A percentile compares a stretch with the other conserved stretches of the same genome.
phyloP scores from a whole-genome alignment of 2,329 filamentous ascomycete genomes.

The Parafenestella ontariensis region DNA sequence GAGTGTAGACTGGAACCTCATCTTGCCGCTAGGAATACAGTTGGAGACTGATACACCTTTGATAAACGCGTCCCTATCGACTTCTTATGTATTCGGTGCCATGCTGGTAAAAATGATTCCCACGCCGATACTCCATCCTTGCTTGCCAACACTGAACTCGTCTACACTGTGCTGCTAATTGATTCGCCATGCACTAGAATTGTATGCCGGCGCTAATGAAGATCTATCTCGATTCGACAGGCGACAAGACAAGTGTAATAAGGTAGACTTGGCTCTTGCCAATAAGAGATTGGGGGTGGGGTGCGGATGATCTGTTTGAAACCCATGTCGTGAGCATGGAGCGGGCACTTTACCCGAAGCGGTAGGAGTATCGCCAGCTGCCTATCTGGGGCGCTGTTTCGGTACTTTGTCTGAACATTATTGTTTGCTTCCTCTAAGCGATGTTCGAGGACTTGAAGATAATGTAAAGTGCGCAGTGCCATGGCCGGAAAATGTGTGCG shows the following conservation, averaged over 20 bases:
- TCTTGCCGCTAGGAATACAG: not conserved
- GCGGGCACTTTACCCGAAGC: conserved; percentile 10
- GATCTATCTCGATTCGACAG: conserved; percentile 11
- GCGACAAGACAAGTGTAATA: conserved; percentile 18
- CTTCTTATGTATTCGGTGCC: not conserved
- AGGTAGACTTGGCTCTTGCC: conserved; percentile 18
- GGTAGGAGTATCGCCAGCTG: conserved; percentile 6
- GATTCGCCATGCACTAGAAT: conserved; percentile 1
- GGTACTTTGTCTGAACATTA: not conserved
- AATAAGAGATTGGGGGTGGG: conserved; percentile 13
- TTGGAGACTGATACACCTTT: not conserved
- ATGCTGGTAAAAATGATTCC: not conserved
- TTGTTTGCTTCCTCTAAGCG: not conserved
- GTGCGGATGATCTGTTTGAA: conserved; percentile 13
- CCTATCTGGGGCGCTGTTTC: conserved; percentile 6
- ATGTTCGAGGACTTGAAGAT: not conserved
- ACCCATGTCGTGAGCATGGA: conserved; percentile 5
- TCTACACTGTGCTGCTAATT: not conserved
- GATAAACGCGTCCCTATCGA: no score
- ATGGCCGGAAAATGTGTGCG: not conserved
- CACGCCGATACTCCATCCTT: not conserved
- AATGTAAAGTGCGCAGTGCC: not conserved
- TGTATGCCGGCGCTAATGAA: not conserved
- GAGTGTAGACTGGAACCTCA: conserved; percentile 14
- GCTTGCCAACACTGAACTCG: not conserved